A percentile compares a stretch with the other conserved stretches of the same genome.
Conservation (phyloP, 768 basidiomycete genomes). For the Chalciporus piperatus region DNA sequence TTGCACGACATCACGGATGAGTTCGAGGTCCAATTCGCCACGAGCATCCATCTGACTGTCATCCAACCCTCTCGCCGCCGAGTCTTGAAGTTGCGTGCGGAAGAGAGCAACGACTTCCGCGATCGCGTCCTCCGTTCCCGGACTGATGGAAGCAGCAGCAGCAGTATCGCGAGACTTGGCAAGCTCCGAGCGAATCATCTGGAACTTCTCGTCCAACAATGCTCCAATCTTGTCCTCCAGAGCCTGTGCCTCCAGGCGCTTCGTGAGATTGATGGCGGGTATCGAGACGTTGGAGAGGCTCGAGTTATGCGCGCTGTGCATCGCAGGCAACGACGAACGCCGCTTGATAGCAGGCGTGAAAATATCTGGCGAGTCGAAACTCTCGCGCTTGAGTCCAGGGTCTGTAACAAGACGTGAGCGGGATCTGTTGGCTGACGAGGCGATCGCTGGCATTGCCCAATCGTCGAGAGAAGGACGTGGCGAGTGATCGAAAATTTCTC, state of each 20-base stretch:
- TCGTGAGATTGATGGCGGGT: slow-evolving; percentile 50
- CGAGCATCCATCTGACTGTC: slow-evolving; percentile 68
- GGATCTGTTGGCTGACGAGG: slow-evolving; percentile 56
- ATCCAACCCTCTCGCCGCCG: slow-evolving; percentile 53
- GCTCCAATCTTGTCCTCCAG: slow-evolving; percentile 59
- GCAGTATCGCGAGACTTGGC: slow-evolving; percentile 21
- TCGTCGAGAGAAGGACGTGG: slow-evolving; percentile 78
- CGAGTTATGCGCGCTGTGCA: slow-evolving; percentile 45
- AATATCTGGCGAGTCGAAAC: slow-evolving; percentile 36
- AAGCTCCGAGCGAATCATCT: slow-evolving; percentile 44
- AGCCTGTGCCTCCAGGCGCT: slow-evolving; percentile 56
- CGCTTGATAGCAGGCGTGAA: slow-evolving; percentile 46
- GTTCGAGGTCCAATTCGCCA: slow-evolving; percentile 75
- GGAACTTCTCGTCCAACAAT: slow-evolving; percentile 71
- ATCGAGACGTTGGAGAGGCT: slow-evolving; percentile 44
- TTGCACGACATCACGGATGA: slow-evolving; percentile 67
- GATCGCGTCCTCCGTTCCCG: slow-evolving; percentile 60
- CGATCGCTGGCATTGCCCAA: slow-evolving; percentile 62
- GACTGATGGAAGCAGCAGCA: slow-evolving; percentile 33
- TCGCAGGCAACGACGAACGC: slow-evolving; percentile 56
- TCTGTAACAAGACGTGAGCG: slow-evolving; percentile 57
- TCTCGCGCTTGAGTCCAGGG: slow-evolving; percentile 41
- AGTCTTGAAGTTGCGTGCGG: slow-evolving; percentile 64
- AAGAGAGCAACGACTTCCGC: slow-evolving; percentile 65
- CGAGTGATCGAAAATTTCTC: slow-evolving; percentile 68